phyloP scores from a whole-genome alignment of 495 filamentous ascomycete species.

The Massariosphaeria phaeospora region DNA sequence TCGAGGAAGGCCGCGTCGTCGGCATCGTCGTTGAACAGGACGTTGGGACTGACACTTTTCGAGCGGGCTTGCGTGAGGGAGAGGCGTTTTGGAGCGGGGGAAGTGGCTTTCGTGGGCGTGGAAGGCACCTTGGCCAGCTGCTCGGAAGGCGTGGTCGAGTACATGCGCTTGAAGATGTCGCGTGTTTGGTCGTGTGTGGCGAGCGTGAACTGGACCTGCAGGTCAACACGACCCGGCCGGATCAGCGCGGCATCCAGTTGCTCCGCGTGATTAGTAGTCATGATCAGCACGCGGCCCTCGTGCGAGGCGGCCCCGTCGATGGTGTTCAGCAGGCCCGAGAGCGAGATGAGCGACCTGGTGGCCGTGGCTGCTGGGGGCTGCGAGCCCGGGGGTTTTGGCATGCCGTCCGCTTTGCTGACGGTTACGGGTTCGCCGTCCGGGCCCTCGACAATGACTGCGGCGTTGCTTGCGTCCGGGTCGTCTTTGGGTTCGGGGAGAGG shows the following conservation, averaged over 20 bases:
- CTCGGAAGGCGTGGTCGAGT: conserved; percentile 1
- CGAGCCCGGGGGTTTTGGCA: not conserved
- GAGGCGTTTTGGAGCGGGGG: not conserved
- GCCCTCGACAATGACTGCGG: conserved; percentile 6
- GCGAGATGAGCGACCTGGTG: conserved; percentile 52
- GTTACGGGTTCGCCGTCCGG: conserved; percentile 8
- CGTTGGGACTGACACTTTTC: not conserved
- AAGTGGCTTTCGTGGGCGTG: not conserved
- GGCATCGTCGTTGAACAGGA: not conserved
- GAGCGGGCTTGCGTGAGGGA: not conserved
- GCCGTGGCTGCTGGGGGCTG: not conserved
- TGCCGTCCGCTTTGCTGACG: conserved; percentile 5
- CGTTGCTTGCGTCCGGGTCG: not conserved
- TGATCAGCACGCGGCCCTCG: conserved; percentile 74
- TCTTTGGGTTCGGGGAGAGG: conserved; percentile 13
- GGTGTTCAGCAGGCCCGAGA: conserved; percentile 76
- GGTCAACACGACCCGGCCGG: conserved; percentile 69
- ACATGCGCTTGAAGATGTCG: conserved; percentile 34
- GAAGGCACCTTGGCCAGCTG: not conserved
- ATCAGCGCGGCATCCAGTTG: conserved; percentile 69
- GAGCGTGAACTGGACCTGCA: conserved; percentile 64
- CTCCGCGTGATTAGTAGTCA: conserved; percentile 79
- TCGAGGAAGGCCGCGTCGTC: conserved; percentile 8
- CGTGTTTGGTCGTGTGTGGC: conserved; percentile 22
- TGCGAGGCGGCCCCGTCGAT: conserved; percentile 80